Base-by-base conservation (phyloP, 1,139 yeast species). In the Magnusiomyces tetraspermus region DNA sequence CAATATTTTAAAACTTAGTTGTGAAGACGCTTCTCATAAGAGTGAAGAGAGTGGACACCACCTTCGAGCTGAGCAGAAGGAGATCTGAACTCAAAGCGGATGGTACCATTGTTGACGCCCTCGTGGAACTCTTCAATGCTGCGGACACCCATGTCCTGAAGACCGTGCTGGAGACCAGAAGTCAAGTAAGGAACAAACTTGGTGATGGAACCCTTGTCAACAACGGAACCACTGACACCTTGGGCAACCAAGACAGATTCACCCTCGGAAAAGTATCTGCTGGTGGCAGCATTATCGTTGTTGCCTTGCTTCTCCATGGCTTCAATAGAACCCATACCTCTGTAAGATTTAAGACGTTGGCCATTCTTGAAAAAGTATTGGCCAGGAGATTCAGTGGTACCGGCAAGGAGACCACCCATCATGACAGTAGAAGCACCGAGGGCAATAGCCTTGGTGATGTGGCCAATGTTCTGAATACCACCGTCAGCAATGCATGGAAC, bases 351-450 rank as follows among this genome's bases (percentile, higher is more conserved):
- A 71, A 94, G 82, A 75, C 99, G 85, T 78, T 94, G 85, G 69
- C 99, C 98, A 67, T 92, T 98, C 69, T 95, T 83, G 83, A 83
- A 92, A 75, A 87, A 92, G 76, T 90, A 92, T 64, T 87, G 90
- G 74, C 99, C 99, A 64, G 99, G 99, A 59, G 97, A 85, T 77
- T 92, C 99, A 57, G 94, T 74, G 57, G 98, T 92, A 76, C 98
- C 99, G 58, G 99, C 99, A 66, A 92, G 79, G 78, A 92, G 83
- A 74, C 97, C 96, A 69, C 99, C 99, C 98, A 92, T 94, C 99
- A 92, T 92, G 61, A 90, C 96, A 72, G 86, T 78, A 21, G 97
- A 88, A 40, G 99, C 96, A 72, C 99, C 99, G 58, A 92, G 78
- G 58, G 97, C 94, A 64, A 92, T 74, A 54, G 98, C 98, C 77